phyloP scores from a whole-genome alignment of 2,329 filamentous ascomycete genomes.

The Penicillium brasilianum region DNA sequence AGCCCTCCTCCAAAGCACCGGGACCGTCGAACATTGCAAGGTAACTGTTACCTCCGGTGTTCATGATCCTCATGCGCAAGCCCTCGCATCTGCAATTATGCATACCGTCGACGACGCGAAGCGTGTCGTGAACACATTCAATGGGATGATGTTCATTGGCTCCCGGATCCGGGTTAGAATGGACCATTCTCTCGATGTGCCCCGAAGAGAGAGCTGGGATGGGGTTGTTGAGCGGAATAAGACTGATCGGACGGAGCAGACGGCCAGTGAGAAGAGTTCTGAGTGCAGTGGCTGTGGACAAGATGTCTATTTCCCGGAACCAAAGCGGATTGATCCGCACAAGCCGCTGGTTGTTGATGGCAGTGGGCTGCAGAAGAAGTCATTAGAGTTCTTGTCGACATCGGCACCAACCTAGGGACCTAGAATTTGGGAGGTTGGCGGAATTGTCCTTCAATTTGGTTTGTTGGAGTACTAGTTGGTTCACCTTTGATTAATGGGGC shows the following conservation, averaged over 20 bases:
- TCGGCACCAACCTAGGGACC: conserved; percentile 22
- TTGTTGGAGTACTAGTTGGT: not conserved
- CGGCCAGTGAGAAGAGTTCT: conserved; percentile 1
- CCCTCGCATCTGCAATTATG: conserved; percentile 37
- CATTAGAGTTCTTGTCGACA: conserved; percentile 23
- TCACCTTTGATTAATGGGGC: not conserved
- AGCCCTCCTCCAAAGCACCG: conserved; percentile 36
- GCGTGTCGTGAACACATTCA: conserved; percentile 39
- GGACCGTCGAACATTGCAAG: conserved; percentile 41
- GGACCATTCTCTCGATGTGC: conserved; percentile 29
- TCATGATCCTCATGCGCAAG: conserved; percentile 30
- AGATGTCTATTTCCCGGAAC: not conserved
- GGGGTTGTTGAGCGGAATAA: conserved; percentile 13
- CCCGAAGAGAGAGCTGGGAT: conserved; percentile 23
- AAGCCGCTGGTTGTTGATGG: conserved; percentile 33
- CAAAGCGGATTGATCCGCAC: not conserved
- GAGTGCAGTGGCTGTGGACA: conserved; percentile 7
- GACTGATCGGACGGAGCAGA: not conserved
- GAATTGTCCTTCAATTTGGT: not conserved
- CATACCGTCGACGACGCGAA: conserved; percentile 43
- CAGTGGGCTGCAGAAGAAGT: conserved; percentile 25
- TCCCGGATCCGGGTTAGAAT: conserved; percentile 41
- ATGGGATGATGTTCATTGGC: conserved; percentile 42
- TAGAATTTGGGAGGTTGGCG: not conserved
- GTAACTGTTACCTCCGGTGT: conserved; percentile 33